A percentile compares a stretch with the other conserved stretches of the same genome.
These are phyloP conservation scores for Ophiostoma australiae DNA, from an alignment of 2,329 filamentous ascomycete genomes.

Conservation along the genomic window DNA sequence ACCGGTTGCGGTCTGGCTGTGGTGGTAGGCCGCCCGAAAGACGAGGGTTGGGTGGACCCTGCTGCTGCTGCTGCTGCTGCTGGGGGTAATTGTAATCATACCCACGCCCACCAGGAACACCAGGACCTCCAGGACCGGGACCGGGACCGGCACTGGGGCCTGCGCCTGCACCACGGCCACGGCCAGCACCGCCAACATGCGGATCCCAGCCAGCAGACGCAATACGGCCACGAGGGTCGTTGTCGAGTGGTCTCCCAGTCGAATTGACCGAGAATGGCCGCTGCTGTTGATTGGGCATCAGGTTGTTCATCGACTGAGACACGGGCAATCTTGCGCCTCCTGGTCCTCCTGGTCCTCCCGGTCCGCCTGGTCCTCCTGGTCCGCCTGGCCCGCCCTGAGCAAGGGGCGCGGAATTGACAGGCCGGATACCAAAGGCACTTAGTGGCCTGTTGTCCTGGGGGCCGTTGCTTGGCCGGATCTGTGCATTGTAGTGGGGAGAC, in stretches of 20 bases:
- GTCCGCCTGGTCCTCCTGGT: constrained; percentile 20
- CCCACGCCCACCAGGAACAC: constrained; percentile 26
- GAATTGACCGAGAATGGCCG: constrained; percentile 36
- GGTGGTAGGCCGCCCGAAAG: background rate
- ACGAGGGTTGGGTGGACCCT: background rate
- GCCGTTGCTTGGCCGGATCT: constrained; percentile 46
- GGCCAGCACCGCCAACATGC: constrained; percentile 32
- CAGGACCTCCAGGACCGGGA: background rate
- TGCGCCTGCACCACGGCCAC: constrained; percentile 39
- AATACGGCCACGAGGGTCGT: constrained; percentile 41
- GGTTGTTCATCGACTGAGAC: constrained; percentile 45
- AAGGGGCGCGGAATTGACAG: constrained; percentile 32
- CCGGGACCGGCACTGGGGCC: constrained; percentile 24
- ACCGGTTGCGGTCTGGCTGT: constrained; percentile 33
- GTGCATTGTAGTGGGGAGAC: constrained; percentile 43
- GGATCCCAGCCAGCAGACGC: constrained; percentile 44
- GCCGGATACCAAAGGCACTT: constrained; percentile 53
- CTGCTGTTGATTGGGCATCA: constrained; percentile 30
- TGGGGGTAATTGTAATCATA: constrained; percentile 28
- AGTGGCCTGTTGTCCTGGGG: constrained; percentile 44
- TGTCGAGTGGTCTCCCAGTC: constrained; percentile 31
- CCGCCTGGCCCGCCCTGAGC: constrained; percentile 19
- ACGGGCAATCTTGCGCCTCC: constrained; percentile 34
- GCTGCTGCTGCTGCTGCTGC: constrained; percentile 22
- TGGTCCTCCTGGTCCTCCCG: constrained; percentile 16